Evolutionary conservation across 2,329 filamentous ascomycete species (phyloP).

Genomic region (Aspergillus vadensis): DNA sequence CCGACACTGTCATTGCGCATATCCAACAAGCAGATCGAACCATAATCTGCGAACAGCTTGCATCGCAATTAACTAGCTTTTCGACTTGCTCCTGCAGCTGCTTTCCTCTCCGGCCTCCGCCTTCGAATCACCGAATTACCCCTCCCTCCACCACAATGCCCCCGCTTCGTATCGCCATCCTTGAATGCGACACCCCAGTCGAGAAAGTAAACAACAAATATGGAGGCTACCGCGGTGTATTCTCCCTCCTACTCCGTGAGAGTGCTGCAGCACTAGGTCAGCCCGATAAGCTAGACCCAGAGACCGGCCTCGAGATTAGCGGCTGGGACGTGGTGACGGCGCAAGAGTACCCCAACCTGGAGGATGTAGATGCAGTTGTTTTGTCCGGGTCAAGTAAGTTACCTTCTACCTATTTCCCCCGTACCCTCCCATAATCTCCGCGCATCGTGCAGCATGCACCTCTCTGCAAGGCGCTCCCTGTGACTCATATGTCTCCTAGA

Average conservation of each 20-base stretch:
- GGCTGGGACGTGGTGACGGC: constrained; percentile 71
- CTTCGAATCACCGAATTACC: background rate
- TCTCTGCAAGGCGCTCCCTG: background rate
- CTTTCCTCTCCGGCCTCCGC: background rate
- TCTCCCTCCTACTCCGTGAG: constrained; percentile 60
- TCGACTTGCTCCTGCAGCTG: background rate
- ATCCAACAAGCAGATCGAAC: background rate
- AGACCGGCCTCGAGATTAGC: constrained; percentile 58
- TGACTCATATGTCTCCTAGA: constrained; percentile 46
- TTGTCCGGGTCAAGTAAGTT: constrained; percentile 70
- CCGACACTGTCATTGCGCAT: background rate
- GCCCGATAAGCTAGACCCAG: constrained; percentile 35
- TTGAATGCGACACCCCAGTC: constrained; percentile 82
- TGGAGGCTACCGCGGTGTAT: constrained; percentile 72
- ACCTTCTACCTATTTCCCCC: background rate
- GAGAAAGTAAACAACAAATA: constrained; percentile 65
- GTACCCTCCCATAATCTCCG: background rate
- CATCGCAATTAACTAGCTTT: background rate
- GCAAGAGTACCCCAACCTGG: constrained; percentile 69
- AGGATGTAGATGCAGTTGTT: constrained; percentile 77
- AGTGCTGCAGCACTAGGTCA: constrained; percentile 53
- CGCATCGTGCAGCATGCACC: background rate
- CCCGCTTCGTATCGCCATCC: constrained; percentile 76
- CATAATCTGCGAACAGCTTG: background rate
- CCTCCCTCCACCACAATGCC: constrained; percentile 28